A percentile compares a stretch with the other conserved stretches of the same genome.
These are phyloP conservation scores for Teratosphaeria pseudoeucalypti DNA, from an alignment of 2,329 filamentous ascomycete species.

Conservation along the genomic window DNA sequence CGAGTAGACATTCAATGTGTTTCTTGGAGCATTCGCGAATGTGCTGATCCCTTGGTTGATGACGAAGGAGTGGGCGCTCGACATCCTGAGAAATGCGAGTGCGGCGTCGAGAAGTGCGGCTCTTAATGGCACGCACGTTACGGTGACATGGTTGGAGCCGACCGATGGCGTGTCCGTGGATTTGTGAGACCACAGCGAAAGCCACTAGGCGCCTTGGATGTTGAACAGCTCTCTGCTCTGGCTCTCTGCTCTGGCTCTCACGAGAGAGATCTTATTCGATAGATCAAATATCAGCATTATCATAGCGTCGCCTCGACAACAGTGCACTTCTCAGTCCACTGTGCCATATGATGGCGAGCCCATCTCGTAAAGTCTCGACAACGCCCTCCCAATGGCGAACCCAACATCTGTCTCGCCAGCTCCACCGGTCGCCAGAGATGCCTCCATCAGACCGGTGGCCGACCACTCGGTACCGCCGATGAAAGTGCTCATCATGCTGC, in stretches of 20 bases:
- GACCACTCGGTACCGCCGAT: conserved; percentile 21
- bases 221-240: neutral
- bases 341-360: conserved; percentile 6
- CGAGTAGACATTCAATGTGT: conserved; percentile 1
- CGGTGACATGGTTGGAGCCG: neutral
- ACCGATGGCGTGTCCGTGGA: neutral
- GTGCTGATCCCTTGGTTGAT: conserved; percentile 8
- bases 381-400: conserved; percentile 19
- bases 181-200: neutral
- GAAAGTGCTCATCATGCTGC: conserved; percentile 21
- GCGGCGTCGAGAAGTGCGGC: neutral
- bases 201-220: neutral
- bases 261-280: neutral
- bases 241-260: too few species aligned
- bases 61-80: conserved; percentile 3
- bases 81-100: conserved; percentile 4
- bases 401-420: conserved; percentile 22
- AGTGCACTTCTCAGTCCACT: neutral
- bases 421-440: conserved; percentile 17
- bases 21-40: conserved; percentile 4
- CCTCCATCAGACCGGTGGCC: conserved; percentile 17
- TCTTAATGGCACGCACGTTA: neutral
- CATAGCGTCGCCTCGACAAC: neutral
- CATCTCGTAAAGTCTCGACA: conserved; percentile 20
- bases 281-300: neutral